Conservation (phyloP, 768 basidiomycete genomes). For the Lentinula sp. region DNA sequence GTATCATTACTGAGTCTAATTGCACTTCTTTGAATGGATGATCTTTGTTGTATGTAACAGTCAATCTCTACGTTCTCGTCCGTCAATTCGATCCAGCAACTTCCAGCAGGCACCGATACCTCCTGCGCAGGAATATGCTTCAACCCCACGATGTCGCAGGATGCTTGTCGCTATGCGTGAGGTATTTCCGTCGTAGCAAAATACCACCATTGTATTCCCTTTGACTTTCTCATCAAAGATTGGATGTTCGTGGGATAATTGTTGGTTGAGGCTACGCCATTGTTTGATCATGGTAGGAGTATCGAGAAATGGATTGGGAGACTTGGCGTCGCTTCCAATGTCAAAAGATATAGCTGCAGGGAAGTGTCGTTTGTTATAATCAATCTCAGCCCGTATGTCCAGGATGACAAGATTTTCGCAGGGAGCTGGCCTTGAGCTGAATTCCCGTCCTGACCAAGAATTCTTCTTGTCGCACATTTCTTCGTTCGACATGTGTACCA, state of each 20-base stretch:
- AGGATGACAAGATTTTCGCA: constrained; percentile 16
- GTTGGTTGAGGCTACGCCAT: constrained; percentile 13
- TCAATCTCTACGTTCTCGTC: neutral
- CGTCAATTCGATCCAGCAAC: neutral
- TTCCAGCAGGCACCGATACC: neutral
- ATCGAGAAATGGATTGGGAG: constrained; percentile 17
- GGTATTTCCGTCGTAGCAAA: constrained; percentile 17
- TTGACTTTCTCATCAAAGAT: constrained; percentile 11
- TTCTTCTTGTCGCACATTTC: neutral
- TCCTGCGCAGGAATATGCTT: neutral
- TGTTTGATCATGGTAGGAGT: constrained; percentile 15
- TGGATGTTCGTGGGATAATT: constrained; percentile 10
- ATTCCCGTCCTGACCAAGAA: neutral
- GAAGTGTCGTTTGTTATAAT: constrained; percentile 13
- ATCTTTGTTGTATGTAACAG: neutral
- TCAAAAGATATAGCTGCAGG: constrained; percentile 13
- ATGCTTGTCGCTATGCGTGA: constrained; percentile 16
- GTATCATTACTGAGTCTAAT: too few relatives aligned
- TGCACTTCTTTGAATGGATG: too few relatives aligned
- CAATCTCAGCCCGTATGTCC: constrained; percentile 14
- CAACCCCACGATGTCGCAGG: constrained; percentile 12
- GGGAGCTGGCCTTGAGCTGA: neutral
- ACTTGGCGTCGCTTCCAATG: constrained; percentile 7
- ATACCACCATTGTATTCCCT: constrained; percentile 10
- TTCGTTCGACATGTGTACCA: neutral